Percentiles rank a stretch among this genome's conserved stretches.
These are phyloP conservation scores for Vigna nakashimae DNA, from an alignment of 306 rosid genomes.

Conservation along the genomic window DNA sequence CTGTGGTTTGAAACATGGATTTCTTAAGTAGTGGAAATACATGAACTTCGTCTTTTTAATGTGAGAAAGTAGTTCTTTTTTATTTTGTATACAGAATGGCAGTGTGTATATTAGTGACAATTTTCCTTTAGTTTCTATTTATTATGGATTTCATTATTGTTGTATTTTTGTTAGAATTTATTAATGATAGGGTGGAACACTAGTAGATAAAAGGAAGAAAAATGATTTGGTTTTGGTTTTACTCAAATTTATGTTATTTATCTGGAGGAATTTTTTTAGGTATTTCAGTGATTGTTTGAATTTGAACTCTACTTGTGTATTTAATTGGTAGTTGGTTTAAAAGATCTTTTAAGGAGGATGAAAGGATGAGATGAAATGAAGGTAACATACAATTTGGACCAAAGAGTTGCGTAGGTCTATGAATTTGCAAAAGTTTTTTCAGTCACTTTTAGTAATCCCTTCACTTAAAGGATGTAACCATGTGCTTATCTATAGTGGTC, in stretches of 20 bases:
- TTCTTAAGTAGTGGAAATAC: slow-evolving; percentile 17
- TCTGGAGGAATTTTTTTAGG: slow-evolving; percentile 3
- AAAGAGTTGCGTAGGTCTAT: not conserved
- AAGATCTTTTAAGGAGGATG: slow-evolving; percentile 17
- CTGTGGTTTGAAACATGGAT: slow-evolving; percentile 26
- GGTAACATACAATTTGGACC: not conserved
- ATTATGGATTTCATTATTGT: not conserved
- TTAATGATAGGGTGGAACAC: slow-evolving; percentile 11
- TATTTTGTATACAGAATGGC: not conserved
- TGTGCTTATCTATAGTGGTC: not conserved
- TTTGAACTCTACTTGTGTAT: not conserved
- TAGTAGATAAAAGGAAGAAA: not conserved
- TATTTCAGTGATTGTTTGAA: slow-evolving; percentile 20
- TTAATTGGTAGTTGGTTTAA: slow-evolving; percentile 28
- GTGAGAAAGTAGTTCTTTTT: not conserved
- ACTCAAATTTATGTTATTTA: slow-evolving; percentile 12
- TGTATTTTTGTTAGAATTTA: not conserved
- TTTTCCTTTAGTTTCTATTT: not conserved
- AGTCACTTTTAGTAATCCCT: slow-evolving; percentile 1
- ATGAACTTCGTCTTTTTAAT: not conserved
- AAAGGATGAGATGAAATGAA: not conserved
- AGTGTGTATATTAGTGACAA: not conserved
- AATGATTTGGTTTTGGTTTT: slow-evolving; percentile 2
- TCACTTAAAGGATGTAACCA: not conserved
- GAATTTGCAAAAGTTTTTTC: not conserved